Conservation (phyloP, 2,329 filamentous ascomycete genomes). For the Daldinia sp. region DNA sequence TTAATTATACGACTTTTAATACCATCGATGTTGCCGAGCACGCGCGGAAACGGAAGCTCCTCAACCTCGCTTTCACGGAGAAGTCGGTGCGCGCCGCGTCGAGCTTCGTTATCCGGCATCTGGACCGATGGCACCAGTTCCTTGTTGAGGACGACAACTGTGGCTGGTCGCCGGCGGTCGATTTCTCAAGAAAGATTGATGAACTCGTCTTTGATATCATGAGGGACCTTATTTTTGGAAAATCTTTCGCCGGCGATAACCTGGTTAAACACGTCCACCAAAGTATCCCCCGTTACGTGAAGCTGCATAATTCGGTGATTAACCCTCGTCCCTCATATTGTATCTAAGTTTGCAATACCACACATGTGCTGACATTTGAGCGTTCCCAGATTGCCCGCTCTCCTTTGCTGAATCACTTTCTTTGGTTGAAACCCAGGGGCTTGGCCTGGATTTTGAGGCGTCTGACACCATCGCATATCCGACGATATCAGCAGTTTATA, state of each 20-base stretch:
- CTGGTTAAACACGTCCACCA: constrained; percentile 37
- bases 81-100: constrained; percentile 11
- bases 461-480: constrained; percentile 26
- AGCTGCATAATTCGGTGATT: constrained; percentile 33
- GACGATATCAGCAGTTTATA: constrained; percentile 39
- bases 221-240: constrained; percentile 46
- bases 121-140: constrained; percentile 45
- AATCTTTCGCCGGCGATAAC: constrained; percentile 44
- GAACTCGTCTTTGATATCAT: constrained; percentile 42
- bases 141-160: constrained; percentile 20
- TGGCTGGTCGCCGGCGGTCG: constrained; percentile 39
- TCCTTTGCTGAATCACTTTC: constrained; percentile 18
- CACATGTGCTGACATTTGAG: neutral
- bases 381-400: constrained; percentile 29
- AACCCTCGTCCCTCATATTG: no score
- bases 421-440: constrained; percentile 43
- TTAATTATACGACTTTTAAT: neutral
- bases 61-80: neutral
- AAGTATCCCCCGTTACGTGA: constrained; percentile 33
- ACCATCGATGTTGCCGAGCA: neutral
- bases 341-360: constrained; percentile 17
- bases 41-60: constrained; percentile 1
- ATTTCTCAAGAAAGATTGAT: constrained; percentile 31
- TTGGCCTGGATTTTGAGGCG: constrained; percentile 32
- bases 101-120: constrained; percentile 39